Conservation (phyloP, 352 stramenopile species). For the Blastocystis sp. region DNA sequence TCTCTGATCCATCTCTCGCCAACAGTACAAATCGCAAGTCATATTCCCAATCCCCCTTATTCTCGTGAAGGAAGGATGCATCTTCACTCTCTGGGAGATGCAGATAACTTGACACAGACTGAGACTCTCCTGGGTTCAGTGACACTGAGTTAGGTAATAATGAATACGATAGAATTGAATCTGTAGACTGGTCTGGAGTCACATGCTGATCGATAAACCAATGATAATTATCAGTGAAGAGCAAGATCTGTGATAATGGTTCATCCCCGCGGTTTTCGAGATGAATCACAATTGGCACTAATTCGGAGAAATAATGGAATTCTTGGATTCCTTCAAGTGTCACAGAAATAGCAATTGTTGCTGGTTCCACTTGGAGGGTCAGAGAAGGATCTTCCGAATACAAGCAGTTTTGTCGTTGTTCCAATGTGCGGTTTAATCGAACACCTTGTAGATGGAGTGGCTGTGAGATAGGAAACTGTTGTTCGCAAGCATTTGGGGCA, state of each 20-base stretch:
- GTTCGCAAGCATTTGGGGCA: too few relatives aligned
- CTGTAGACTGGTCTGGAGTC: not conserved
- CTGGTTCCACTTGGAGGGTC: not conserved
- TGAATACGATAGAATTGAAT: not conserved
- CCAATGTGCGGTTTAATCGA: slow-evolving; percentile 13
- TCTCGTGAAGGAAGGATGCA: not conserved
- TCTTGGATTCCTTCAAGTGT: not conserved
- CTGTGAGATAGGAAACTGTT: not conserved
- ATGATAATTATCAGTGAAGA: slow-evolving; percentile 8
- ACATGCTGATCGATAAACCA: not conserved
- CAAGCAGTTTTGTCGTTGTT: not conserved
- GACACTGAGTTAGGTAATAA: not conserved
- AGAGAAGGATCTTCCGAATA: not conserved
- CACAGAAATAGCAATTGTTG: not conserved
- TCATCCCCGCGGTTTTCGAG: slow-evolving; percentile 22
- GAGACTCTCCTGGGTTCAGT: not conserved
- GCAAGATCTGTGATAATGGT: not conserved
- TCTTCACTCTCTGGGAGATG: slow-evolving; percentile 13
- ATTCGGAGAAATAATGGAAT: slow-evolving; percentile 10
- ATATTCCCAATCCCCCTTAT: not conserved
- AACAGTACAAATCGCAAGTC: not conserved
- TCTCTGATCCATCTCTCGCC: not conserved
- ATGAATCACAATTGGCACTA: not conserved
- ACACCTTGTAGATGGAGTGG: not conserved
- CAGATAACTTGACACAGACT: not conserved